These are phyloP conservation scores for Aspergillus sp. DNA, from an alignment of 2,329 filamentous ascomycete genomes.

Conservation along the genomic window DNA sequence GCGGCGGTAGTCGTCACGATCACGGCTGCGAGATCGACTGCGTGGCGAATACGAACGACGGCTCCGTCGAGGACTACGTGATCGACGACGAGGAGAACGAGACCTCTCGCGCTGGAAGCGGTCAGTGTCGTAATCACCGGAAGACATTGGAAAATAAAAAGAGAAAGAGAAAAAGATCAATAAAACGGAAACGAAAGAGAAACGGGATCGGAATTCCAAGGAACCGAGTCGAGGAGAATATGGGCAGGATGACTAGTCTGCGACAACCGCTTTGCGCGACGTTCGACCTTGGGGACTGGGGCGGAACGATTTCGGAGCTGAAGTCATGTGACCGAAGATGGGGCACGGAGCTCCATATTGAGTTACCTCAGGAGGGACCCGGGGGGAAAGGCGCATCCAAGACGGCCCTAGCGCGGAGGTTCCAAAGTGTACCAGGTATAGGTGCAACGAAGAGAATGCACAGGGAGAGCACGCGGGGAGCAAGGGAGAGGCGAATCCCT, in stretches of 20 bases:
- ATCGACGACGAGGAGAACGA: constrained; percentile 69
- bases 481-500: background rate
- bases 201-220: background rate
- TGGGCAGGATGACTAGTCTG: constrained; percentile 12
- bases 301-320: constrained; percentile 12
- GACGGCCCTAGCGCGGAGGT: constrained; percentile 17
- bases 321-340: constrained; percentile 16
- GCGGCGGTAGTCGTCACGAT: constrained; percentile 77
- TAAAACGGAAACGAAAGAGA: constrained; percentile 10
- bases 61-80: constrained; percentile 77
- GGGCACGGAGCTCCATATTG: constrained; percentile 4
- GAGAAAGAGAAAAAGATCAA: constrained; percentile 7
- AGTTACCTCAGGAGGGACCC: constrained; percentile 14
- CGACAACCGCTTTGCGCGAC: constrained; percentile 8
- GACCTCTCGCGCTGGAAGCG: constrained; percentile 74
- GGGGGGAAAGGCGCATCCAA: constrained; percentile 15
- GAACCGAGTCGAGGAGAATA: constrained; percentile 2
- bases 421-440: constrained; percentile 12
- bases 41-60: constrained; percentile 80
- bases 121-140: constrained; percentile 41
- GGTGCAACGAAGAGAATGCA: constrained; percentile 5
- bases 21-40: constrained; percentile 77
- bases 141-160: constrained; percentile 27
- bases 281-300: constrained; percentile 15
- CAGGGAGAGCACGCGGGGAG: background rate